Evolutionary conservation across 1,139 yeast species (phyloP), one percentile per base, ranked within the genome.

Genomic region (Suhomyces choctaworum): DNA sequence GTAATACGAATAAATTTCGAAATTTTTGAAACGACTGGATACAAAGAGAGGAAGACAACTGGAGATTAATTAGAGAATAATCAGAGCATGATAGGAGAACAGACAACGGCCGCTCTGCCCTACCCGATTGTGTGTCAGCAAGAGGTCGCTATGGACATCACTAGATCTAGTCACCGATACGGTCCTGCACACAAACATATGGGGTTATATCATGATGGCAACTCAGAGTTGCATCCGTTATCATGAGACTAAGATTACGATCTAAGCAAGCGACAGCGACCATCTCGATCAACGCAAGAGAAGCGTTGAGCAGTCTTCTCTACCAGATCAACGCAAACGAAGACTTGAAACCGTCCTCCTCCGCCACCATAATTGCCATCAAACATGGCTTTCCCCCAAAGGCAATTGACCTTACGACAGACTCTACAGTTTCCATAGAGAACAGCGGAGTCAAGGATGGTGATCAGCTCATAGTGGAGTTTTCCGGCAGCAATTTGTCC

Each of bases 311-410:
- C 8, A 51, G 53, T 15, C 54, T 64, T 21, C 23, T 56, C 4
- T 36, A 36, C 2, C 50, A 46, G 19, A 33, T 60, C 4, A 39
- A 46, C 24, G 31, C 40, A 3, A 30, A 37, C 25, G 35, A 27
- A 13, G 46, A 47, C 11, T 39, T 54, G 28, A 46, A 56, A 30
- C 45, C 46, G 4, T 42, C 41, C 7, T 35, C 32, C 1, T 29
- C 41, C 4, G 46, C 40, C 12, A 26, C 14, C 12, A 8, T 37
- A 2, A 41, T 56, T 2, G 31, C 50, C 14, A 56, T 81, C 32
- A 71, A 73, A 42, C 58, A 51, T 19, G 90, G 89, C 8, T 82
- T 75, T 46, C 90, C 90, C 2, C 86, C 86, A 0, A 70, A 64
- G 43, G 44, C 61, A 3, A 43, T 82, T 2, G 64, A 61, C 14